Conservation (phyloP, 2,329 filamentous ascomycete genomes). For the Corynespora cassiicola region DNA sequence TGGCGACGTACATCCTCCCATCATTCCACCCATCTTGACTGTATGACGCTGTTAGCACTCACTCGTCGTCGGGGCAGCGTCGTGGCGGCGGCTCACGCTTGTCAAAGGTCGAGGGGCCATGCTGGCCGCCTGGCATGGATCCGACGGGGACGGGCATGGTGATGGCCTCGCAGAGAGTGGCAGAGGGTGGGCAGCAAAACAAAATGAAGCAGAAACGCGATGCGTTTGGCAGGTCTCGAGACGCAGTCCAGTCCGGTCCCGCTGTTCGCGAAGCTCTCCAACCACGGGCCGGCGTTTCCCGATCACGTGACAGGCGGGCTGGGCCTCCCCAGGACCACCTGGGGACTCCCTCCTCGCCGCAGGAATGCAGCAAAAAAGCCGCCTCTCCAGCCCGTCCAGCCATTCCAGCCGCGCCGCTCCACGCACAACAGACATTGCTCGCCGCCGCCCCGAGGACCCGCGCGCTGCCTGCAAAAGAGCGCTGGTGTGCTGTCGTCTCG, state of each 20-base stretch:
- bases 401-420: too few relatives aligned
- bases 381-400: too few relatives aligned
- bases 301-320: conserved; percentile 17
- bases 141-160: conserved; percentile 66
- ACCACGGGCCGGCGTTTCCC: conserved; percentile 17
- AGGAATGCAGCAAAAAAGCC: conserved; percentile 24
- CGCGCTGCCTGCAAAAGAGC: too few relatives aligned
- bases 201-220: conserved; percentile 21
- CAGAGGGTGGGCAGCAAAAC: conserved; percentile 13
- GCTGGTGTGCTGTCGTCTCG: not conserved
- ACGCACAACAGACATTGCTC: too few relatives aligned
- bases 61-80: conserved; percentile 24
- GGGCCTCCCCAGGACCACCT: conserved; percentile 9
- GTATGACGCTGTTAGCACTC: conserved; percentile 41
- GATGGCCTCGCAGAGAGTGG: conserved; percentile 11
- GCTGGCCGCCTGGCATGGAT: conserved; percentile 41
- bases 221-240: conserved; percentile 14
- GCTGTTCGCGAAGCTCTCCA: too few relatives aligned
- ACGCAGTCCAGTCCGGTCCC: not conserved
- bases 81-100: conserved; percentile 62
- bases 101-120: conserved; percentile 72
- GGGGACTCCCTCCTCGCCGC: conserved; percentile 15
- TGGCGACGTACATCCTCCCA: conserved; percentile 86
- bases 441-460: too few relatives aligned
- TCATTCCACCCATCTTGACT: conserved; percentile 99